Evolutionary conservation across 495 filamentous ascomycete genomes (phyloP), one percentile per base, ranked within the genome.

Genomic region (Tuber aestivum): DNA sequence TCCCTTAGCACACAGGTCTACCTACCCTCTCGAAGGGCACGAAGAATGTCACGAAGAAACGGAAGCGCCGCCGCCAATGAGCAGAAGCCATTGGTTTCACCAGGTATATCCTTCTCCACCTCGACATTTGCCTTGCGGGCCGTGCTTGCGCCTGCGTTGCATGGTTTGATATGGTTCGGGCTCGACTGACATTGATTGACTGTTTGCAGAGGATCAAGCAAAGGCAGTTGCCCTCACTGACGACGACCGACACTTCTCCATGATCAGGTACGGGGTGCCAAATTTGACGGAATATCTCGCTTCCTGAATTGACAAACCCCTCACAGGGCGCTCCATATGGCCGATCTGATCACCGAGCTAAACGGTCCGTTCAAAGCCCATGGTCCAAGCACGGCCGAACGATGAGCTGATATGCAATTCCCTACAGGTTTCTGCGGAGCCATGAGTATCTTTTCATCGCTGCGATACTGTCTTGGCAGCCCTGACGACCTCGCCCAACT

Each of bases 391-490:
- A 27, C 27, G 8, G 16, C 20, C n/a, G 45, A 73, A 20, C 23
- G 10, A 70, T 42, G 70, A 74, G 71, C 71, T 81, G 41, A 81
- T 71, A 41, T 45, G 9, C 50, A 40, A 56, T n/a, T 37, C 61
- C 41, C 42, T 79, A 71, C 72, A 92, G 91, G 91, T 76, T 90
- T 92, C 84, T 94, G 92, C 85, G 92, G 92, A 50, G 89, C 97
- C 83, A 93, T 97, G 90, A 97, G 95, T 80, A 88, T 99, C 82
- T 93, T 98, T 86, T 94, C 95, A 23, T 97, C 95, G 48, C 89
- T 99, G 87, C 94, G 94, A 61, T 98, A 97, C 87, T 95, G 92
- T 84, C 87, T 97, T 78, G 91, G 91, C 78, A 90, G 91, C 70
- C 89, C 93, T 4, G 80, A 87, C 45, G 86, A 91, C 70, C 86